Conservation (phyloP, 139 green algal species). For the Tetradesmus lagerheimii region DNA sequence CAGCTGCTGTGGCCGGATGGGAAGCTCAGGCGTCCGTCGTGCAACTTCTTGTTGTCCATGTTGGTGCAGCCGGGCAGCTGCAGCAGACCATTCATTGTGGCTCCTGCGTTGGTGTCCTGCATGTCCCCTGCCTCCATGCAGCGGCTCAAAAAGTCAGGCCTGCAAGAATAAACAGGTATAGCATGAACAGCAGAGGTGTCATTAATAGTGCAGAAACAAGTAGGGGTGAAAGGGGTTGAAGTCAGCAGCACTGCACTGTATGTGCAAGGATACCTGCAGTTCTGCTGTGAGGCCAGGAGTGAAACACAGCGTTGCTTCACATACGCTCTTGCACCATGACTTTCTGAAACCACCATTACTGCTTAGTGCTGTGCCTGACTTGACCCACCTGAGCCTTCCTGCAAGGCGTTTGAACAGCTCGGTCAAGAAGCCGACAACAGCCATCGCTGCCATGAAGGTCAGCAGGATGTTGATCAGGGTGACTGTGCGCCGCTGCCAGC, state of each 20-base stretch:
- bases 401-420: slow-evolving; percentile 39
- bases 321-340: too few relatives aligned
- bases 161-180: not conserved
- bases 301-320: not conserved
- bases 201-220: too few relatives aligned
- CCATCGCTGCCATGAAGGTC: slow-evolving; percentile 21
- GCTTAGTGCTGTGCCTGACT: not conserved
- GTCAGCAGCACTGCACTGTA: not conserved
- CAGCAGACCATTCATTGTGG: not conserved
- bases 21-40: slow-evolving; percentile 25
- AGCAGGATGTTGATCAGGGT: slow-evolving; percentile 10
- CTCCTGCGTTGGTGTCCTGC: not conserved
- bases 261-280: not conserved
- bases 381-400: slow-evolving; percentile 31
- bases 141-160: slow-evolving; percentile 25
- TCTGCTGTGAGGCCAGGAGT: not conserved
- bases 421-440: slow-evolving; percentile 30
- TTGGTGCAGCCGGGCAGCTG: not conserved
- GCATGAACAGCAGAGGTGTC: not conserved
- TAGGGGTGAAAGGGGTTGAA: too few relatives aligned
- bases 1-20: slow-evolving; percentile 25
- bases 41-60: not conserved
- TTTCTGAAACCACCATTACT: too few relatives aligned
- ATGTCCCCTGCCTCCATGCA: not conserved
- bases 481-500: not conserved